These are phyloP conservation scores for Pleurotus salmoneostramineus DNA, from an alignment of 768 basidiomycete genomes.

Conservation along the genomic window DNA sequence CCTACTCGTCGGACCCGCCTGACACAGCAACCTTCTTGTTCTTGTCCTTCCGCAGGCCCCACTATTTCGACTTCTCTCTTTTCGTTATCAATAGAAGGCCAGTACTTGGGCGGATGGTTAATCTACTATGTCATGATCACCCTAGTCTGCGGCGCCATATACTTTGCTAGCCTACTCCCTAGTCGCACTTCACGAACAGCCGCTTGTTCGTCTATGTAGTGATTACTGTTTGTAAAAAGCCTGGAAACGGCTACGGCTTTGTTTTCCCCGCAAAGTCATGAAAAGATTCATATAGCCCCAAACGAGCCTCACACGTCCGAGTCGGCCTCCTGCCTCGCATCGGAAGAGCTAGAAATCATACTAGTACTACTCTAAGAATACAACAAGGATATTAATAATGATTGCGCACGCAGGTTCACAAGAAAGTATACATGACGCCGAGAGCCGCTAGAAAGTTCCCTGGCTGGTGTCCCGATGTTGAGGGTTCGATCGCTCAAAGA, in stretches of 20 bases:
- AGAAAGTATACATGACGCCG: too few relatives aligned
- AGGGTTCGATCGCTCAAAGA: not conserved
- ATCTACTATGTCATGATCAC: slow-evolving; percentile 45
- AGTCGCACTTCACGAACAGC: slow-evolving; percentile 14
- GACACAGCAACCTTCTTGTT: not conserved
- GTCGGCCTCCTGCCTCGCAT: too few relatives aligned
- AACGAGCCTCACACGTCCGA: too few relatives aligned
- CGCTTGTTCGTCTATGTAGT: not conserved
- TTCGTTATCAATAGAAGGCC: slow-evolving; percentile 54
- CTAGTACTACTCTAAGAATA: too few relatives aligned
- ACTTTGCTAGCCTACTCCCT: slow-evolving; percentile 31
- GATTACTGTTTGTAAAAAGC: not conserved
- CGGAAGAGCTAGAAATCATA: too few relatives aligned
- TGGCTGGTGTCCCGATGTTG: too few relatives aligned
- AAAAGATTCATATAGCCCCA: too few relatives aligned
- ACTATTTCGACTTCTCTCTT: slow-evolving; percentile 60
- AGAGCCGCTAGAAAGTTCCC: too few relatives aligned
- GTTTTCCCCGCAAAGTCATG: not conserved
- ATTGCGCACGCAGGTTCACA: too few relatives aligned
- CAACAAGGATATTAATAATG: too few relatives aligned
- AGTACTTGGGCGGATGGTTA: slow-evolving; percentile 50
- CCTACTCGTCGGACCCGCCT: not conserved
- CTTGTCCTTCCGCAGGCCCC: slow-evolving; percentile 33
- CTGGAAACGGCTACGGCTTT: not conserved
- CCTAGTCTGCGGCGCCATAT: slow-evolving; percentile 24